A percentile compares a stretch with the other conserved stretches of the same genome.
phyloP scores from a whole-genome alignment of 306 rosid genomes.

The Gillenia trifoliata region DNA sequence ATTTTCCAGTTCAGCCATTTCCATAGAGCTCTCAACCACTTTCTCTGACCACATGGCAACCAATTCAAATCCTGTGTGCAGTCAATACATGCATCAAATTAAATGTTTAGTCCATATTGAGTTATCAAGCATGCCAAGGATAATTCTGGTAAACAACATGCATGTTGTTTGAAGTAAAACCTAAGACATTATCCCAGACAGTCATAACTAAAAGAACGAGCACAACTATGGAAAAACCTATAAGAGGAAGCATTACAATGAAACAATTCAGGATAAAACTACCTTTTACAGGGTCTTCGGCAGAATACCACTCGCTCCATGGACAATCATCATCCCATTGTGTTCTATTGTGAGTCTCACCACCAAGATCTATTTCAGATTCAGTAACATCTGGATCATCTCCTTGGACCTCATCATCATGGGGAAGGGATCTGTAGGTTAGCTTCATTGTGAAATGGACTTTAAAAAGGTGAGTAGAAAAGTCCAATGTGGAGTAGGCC shows the following conservation, averaged over 20 bases:
- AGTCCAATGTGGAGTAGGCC: constrained; percentile 90
- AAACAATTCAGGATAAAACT: not conserved
- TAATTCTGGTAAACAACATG: not conserved
- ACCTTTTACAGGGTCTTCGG: constrained; percentile 98
- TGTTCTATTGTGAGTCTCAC: constrained; percentile 43
- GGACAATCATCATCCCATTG: constrained; percentile 97
- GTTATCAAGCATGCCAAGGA: not conserved
- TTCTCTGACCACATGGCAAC: constrained; percentile 77
- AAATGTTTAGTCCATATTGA: constrained; percentile 1
- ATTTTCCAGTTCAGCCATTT: constrained; percentile 98
- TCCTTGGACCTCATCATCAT: constrained; percentile 58
- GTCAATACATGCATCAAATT: constrained; percentile 21
- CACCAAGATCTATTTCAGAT: constrained; percentile 38
- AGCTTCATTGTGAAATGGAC: constrained; percentile 86
- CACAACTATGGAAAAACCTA: constrained; percentile 1
- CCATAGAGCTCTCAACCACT: constrained; percentile 76
- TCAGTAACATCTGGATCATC: constrained; percentile 40
- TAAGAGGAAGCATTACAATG: constrained; percentile 4
- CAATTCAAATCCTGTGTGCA: constrained; percentile 79
- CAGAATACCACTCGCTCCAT: constrained; percentile 98
- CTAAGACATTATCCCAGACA: not conserved
- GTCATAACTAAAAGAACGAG: not conserved
- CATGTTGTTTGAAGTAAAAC: not conserved
- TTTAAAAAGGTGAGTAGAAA: constrained; percentile 67
- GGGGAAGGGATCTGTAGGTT: constrained; percentile 74